Conservation (phyloP, 768 basidiomycete genomes). For the Royoungia palumana region DNA sequence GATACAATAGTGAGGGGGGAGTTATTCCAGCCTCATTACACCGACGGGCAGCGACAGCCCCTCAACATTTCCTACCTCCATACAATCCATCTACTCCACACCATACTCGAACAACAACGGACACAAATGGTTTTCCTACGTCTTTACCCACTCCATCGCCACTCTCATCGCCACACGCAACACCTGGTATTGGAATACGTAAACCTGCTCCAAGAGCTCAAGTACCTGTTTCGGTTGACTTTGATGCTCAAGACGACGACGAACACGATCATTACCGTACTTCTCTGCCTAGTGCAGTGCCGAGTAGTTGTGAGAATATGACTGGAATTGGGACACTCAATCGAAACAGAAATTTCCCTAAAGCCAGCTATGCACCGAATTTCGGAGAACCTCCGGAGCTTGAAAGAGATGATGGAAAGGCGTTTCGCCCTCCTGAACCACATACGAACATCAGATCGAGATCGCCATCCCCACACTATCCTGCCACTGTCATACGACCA, state of each 20-base stretch:
- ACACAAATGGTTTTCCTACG: slow-evolving; percentile 23
- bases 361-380: slow-evolving; percentile 9
- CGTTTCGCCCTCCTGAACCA: slow-evolving; percentile 16
- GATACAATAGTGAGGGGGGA: slow-evolving; percentile 20
- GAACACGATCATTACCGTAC: slow-evolving; percentile 36
- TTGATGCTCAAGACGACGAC: slow-evolving; percentile 35
- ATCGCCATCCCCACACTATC: slow-evolving; percentile 25
- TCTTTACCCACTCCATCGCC: slow-evolving; percentile 17
- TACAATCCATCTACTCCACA: slow-evolving; percentile 17
- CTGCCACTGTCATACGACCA: slow-evolving; percentile 30
- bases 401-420: slow-evolving; percentile 18
- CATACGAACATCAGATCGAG: slow-evolving; percentile 14
- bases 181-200: slow-evolving; percentile 43
- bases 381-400: slow-evolving; percentile 8
- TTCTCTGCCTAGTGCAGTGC: slow-evolving; percentile 52
- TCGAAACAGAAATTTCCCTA: slow-evolving; percentile 26
- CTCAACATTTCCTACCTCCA: slow-evolving; percentile 26
- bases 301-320: slow-evolving; percentile 55
- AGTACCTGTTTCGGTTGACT: slow-evolving; percentile 56
- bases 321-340: slow-evolving; percentile 56
- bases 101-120: slow-evolving; percentile 37
- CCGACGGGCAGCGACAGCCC: slow-evolving; percentile 28
- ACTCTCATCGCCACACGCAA: slow-evolving; percentile 20
- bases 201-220: slow-evolving; percentile 65
- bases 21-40: slow-evolving; percentile 29